Evolutionary conservation across 2,329 filamentous ascomycete species (phyloP).

Genomic region (Colletotrichum horii): DNA sequence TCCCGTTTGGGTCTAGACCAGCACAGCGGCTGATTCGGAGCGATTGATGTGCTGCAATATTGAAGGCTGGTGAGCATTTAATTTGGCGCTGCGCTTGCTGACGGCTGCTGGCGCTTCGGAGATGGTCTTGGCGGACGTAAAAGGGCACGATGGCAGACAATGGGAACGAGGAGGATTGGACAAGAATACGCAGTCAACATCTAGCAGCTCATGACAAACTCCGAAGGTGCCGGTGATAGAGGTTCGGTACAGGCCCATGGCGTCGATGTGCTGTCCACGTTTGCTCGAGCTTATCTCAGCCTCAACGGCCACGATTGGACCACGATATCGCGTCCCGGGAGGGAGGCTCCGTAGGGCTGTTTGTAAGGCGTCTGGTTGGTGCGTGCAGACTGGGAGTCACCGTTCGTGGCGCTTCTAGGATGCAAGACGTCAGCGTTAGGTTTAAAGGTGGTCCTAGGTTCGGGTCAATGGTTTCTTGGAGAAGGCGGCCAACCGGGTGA

Average conservation of each 20-base stretch:
- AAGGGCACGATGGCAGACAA: neutral
- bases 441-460: neutral
- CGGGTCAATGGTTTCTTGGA: neutral
- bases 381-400: neutral
- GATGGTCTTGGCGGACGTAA: neutral
- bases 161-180: neutral
- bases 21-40: neutral
- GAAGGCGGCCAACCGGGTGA: neutral
- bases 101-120: neutral
- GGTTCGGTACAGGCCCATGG: neutral
- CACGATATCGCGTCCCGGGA: neutral
- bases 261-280: neutral
- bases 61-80: accelerated
- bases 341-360: neutral
- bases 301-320: neutral
- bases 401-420: neutral
- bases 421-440: neutral
- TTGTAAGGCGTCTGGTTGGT: neutral
- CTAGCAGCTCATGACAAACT: neutral
- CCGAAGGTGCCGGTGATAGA: neutral
- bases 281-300: neutral
- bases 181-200: accelerated
- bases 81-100: neutral
- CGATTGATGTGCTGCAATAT: neutral
- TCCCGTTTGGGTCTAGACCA: neutral